Conservation (phyloP, 345 rosid species). For the Atalantia buxifolia region DNA sequence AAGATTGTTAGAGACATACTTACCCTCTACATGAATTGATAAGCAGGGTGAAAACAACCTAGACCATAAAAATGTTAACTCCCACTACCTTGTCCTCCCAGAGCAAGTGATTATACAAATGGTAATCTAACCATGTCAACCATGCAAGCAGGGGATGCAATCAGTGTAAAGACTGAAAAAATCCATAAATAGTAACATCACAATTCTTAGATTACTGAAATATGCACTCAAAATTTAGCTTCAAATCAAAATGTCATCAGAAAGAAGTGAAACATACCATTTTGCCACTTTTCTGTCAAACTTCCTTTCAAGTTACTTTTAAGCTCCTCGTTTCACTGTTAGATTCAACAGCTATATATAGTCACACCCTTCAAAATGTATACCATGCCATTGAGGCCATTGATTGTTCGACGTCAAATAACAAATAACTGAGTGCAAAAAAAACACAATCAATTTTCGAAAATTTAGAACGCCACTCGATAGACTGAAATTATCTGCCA, state of each 20-base stretch:
- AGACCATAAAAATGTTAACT: not conserved
- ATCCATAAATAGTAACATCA: not conserved
- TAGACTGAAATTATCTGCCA: not conserved
- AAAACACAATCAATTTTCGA: not conserved
- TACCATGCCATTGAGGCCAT: not conserved
- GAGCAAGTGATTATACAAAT: not conserved
- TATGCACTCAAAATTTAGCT: not conserved
- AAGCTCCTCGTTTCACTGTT: not conserved
- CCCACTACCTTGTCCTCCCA: not conserved
- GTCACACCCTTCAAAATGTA: not conserved
- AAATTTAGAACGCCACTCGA: not conserved
- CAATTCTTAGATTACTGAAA: not conserved
- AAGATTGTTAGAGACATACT: not conserved
- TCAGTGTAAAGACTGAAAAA: not conserved
- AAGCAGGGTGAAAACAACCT: not conserved
- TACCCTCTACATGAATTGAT: not conserved
- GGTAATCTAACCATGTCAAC: not conserved
- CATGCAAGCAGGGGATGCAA: not conserved
- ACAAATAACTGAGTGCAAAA: not conserved
- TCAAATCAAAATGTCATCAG: not conserved
- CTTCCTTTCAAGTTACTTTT: not conserved
- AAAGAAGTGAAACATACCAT: conserved; percentile 17
- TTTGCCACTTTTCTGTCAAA: conserved; percentile 1
- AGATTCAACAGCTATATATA: not conserved
- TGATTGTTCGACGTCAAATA: not conserved